Evolutionary conservation across 345 rosid species (phyloP).

Genomic region (Nasturtium officinale): DNA sequence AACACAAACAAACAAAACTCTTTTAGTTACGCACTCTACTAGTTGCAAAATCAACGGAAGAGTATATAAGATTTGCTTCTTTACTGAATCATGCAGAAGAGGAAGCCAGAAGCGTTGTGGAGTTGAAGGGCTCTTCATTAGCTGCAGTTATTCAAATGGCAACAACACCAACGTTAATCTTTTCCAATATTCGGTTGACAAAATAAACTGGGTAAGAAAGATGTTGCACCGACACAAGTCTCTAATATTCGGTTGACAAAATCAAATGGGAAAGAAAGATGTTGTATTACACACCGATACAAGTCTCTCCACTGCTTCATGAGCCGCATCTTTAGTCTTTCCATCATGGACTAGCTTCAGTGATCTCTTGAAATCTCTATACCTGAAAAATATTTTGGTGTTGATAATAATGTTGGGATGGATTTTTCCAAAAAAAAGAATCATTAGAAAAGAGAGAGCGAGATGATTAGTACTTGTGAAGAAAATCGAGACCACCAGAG

Average conservation of each 20-base stretch:
- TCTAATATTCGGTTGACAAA: conserved; percentile 35
- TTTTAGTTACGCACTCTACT: neutral
- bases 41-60: neutral
- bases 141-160: conserved; percentile 55
- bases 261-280: neutral
- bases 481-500: conserved; percentile 91
- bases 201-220: neutral
- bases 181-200: neutral
- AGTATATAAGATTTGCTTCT: conserved; percentile 7
- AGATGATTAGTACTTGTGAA: conserved; percentile 65
- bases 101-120: conserved; percentile 95
- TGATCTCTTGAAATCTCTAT: conserved; percentile 91
- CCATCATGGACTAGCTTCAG: conserved; percentile 63
- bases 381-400: conserved; percentile 52
- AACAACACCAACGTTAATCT: conserved; percentile 5
- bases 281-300: conserved; percentile 55
- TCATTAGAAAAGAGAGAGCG: neutral
- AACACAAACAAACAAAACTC: neutral
- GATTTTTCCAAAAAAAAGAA: neutral
- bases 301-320: conserved; percentile 76
- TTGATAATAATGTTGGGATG: conserved; percentile 6
- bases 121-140: conserved; percentile 86
- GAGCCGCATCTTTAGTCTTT: conserved; percentile 59
- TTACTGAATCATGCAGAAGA: conserved; percentile 85
- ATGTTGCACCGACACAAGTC: conserved; percentile 64